Evolutionary conservation across 1,284 basidiomycete genomes (phyloP).

Genomic region (Tilletia horrida): DNA sequence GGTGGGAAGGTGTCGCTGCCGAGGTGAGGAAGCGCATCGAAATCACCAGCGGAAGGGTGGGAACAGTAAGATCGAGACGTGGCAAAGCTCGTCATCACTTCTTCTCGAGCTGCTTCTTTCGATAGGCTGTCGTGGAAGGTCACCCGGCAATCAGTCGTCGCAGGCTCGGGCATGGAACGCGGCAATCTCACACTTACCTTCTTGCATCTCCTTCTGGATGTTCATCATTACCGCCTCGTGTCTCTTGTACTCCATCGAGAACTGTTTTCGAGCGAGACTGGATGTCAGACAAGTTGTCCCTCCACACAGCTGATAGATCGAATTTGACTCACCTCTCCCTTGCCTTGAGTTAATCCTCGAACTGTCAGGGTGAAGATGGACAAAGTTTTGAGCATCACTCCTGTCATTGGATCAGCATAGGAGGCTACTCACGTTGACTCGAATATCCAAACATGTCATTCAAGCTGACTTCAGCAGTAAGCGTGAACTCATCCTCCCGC

Average conservation of each 20-base stretch:
- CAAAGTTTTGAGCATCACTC: neutral
- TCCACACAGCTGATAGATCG: neutral
- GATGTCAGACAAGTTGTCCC: neutral
- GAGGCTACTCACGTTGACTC: constrained; percentile 37
- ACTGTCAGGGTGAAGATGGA: constrained; percentile 75
- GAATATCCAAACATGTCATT: constrained; percentile 96
- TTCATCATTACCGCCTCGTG: constrained; percentile 85
- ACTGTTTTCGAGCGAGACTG: constrained; percentile 59
- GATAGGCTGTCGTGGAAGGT: neutral
- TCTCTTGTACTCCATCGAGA: constrained; percentile 85
- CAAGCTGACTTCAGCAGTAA: constrained; percentile 83
- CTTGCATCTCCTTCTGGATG: constrained; percentile 77
- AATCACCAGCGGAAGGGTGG: neutral
- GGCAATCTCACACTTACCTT: constrained; percentile 32
- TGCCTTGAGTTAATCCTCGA: constrained; percentile 79
- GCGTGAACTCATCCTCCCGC: constrained; percentile 93
- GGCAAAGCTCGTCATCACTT: neutral
- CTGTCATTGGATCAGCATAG: too few species aligned
- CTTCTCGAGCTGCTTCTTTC: constrained; percentile 15
- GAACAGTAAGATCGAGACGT: neutral
- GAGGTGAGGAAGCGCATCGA: too few species aligned
- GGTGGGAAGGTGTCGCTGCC: too few species aligned
- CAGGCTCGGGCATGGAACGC: too few species aligned
- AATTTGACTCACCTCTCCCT: constrained; percentile 43
- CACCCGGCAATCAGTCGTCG: too few species aligned